These are phyloP conservation scores for Neurospora discreta DNA, from an alignment of 495 filamentous ascomycete genomes.

Conservation along the genomic window DNA sequence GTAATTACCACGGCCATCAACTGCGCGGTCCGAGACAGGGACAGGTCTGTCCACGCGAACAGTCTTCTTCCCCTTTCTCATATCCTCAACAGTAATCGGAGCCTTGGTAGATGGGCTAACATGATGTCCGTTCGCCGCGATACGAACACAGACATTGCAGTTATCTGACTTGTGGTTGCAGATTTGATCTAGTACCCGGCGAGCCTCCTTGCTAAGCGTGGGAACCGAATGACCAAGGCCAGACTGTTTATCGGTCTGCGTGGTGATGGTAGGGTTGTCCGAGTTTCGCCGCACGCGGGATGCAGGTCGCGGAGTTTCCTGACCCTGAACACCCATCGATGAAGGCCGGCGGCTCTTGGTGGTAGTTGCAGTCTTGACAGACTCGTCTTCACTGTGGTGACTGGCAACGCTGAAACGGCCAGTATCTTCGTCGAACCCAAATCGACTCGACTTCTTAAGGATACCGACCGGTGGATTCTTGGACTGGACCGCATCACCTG, in stretches of 20 bases:
- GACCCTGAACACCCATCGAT: constrained; percentile 4
- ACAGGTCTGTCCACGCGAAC: constrained; percentile 55
- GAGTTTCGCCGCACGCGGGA: constrained; percentile 23
- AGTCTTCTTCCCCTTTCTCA: constrained; percentile 36
- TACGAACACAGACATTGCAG: constrained; percentile 63
- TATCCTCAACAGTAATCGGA: constrained; percentile 18
- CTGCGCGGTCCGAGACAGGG: constrained; percentile 58
- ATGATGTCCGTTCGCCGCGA: constrained; percentile 29
- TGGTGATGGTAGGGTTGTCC: constrained; percentile 33
- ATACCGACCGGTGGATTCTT: constrained; percentile 28
- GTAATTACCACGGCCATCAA: constrained; percentile 23
- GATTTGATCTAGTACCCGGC: constrained; percentile 47
- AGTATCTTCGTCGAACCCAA: constrained; percentile 24
- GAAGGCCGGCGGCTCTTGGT: constrained; percentile 2
- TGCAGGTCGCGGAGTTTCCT: constrained; percentile 9
- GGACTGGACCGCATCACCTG: constrained; percentile 1
- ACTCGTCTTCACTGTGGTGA: constrained; percentile 16
- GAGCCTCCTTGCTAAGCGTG: constrained; percentile 36
- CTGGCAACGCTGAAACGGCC: constrained; percentile 30
- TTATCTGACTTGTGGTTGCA: constrained; percentile 56
- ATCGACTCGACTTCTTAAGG: constrained; percentile 34
- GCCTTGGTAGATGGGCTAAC: constrained; percentile 1
- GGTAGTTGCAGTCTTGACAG: constrained; percentile 1
- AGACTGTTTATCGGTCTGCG: constrained; percentile 22
- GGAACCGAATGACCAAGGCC: constrained; percentile 15